phyloP scores from a whole-genome alignment of 1,139 yeast species.

The Lodderomyces parapsilosis region DNA sequence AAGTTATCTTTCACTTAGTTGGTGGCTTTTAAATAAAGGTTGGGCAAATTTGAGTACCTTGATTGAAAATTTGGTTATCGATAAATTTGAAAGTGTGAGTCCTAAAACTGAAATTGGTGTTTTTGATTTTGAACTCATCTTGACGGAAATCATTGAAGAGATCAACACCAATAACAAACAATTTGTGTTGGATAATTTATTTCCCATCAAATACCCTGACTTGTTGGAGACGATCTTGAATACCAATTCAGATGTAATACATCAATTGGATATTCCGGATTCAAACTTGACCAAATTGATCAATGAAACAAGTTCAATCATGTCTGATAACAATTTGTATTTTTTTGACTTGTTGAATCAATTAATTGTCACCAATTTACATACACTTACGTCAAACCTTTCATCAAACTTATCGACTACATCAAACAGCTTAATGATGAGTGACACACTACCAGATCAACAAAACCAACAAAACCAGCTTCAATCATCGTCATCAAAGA shows the following conservation, averaged over 20 bases:
- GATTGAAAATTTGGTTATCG: slow-evolving; percentile 57
- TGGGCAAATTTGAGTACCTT: slow-evolving; percentile 60
- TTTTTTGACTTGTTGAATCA: slow-evolving; percentile 31
- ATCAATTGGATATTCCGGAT: slow-evolving; percentile 37
- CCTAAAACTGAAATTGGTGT: slow-evolving; percentile 72
- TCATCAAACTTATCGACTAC: slow-evolving; percentile 19
- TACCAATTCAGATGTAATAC: slow-evolving; percentile 44
- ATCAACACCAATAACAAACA: slow-evolving; percentile 40
- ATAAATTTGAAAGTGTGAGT: slow-evolving; percentile 60
- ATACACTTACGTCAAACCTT: slow-evolving; percentile 31
- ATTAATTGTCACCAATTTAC: slow-evolving; percentile 28
- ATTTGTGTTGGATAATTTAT: slow-evolving; percentile 42
- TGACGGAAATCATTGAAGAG: slow-evolving; percentile 27
- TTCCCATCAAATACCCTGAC: slow-evolving; percentile 42
- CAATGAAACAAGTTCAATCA: slow-evolving; percentile 40
- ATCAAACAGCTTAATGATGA: slow-evolving; percentile 13
- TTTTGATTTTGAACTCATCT: slow-evolving; percentile 48
- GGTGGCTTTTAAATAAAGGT: slow-evolving; percentile 94
- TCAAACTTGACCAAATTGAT: slow-evolving; percentile 45
- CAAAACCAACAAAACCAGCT: slow-evolving; percentile 7
- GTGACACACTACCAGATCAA: slow-evolving; percentile 9
- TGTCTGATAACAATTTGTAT: slow-evolving; percentile 26
- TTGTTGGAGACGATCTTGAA: slow-evolving; percentile 44
- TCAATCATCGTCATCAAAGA: slow-evolving; percentile 12
- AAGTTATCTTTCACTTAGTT: slow-evolving; percentile 79